These are phyloP conservation scores for Fonsecaea monophora DNA, from an alignment of 2,329 filamentous ascomycete genomes.

Conservation along the genomic window DNA sequence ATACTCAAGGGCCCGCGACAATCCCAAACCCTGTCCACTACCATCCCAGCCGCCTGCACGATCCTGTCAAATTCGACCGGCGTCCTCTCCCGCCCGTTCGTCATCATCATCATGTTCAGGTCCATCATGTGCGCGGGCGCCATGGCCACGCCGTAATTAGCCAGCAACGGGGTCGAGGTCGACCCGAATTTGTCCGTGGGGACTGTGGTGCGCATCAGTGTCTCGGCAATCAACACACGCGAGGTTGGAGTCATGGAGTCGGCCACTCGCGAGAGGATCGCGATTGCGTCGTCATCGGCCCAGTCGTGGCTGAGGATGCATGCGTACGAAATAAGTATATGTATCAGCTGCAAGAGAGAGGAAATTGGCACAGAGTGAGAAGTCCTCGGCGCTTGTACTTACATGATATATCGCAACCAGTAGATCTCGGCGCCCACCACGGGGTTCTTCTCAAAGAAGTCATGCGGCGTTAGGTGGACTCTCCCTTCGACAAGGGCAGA, in stretches of 20 bases:
- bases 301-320: slow-evolving; percentile 17
- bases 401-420: slow-evolving; percentile 26
- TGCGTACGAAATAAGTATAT: not conserved
- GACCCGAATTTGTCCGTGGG: slow-evolving; percentile 4
- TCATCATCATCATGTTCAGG: slow-evolving; percentile 26
- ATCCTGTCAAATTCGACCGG: slow-evolving; percentile 14
- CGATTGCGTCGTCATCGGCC: slow-evolving; percentile 13
- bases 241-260: slow-evolving; percentile 18
- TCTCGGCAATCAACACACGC: slow-evolving; percentile 16
- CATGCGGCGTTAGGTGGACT: slow-evolving; percentile 14
- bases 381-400: not conserved
- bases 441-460: slow-evolving; percentile 21
- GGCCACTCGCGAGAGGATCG: slow-evolving; percentile 13
- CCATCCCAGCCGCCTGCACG: slow-evolving; percentile 17
- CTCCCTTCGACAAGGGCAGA: slow-evolving; percentile 5
- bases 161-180: slow-evolving; percentile 10
- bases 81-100: slow-evolving; percentile 16
- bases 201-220: slow-evolving; percentile 15
- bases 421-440: slow-evolving; percentile 16
- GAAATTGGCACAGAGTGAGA: not conserved
- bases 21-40: slow-evolving; percentile 17
- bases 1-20: slow-evolving; percentile 23
- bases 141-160: slow-evolving; percentile 21
- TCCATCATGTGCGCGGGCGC: slow-evolving; percentile 21
- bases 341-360: not conserved